These are phyloP conservation scores for Cladosporium colombiae DNA, from an alignment of 2,329 filamentous ascomycete genomes.

Conservation along the genomic window DNA sequence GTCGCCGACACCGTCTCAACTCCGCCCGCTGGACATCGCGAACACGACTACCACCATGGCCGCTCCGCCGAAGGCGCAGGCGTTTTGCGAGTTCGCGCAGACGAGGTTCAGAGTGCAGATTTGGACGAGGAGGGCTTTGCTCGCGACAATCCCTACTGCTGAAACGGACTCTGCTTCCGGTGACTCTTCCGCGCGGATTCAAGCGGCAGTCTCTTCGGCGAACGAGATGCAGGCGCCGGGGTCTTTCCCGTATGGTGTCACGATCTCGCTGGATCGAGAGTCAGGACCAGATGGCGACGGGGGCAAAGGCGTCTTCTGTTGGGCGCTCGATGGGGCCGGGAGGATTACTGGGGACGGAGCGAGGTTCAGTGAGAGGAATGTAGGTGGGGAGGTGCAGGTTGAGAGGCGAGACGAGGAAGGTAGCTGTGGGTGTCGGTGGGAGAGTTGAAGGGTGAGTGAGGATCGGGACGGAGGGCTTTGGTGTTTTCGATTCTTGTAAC, in stretches of 20 bases:
- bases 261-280: conserved; percentile 61
- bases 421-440: conserved; percentile 11
- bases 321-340: conserved; percentile 49
- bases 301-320: conserved; percentile 63
- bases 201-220: conserved; percentile 36
- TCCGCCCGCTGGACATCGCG: background rate
- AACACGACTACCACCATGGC: background rate
- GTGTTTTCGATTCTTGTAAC: no score
- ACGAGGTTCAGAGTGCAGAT: conserved; percentile 64
- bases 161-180: background rate
- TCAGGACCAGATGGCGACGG: conserved; percentile 49
- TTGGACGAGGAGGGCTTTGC: conserved; percentile 51
- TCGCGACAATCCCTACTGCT: background rate
- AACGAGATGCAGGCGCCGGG: conserved; percentile 55
- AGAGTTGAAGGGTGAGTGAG: conserved; percentile 6
- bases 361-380: conserved; percentile 30
- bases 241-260: conserved; percentile 63
- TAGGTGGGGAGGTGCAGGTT: conserved; percentile 29
- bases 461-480: no score
- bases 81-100: conserved; percentile 60
- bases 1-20: background rate
- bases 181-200: no score
- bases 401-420: background rate
- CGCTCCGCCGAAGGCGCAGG: background rate
- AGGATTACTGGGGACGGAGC: conserved; percentile 3